These are phyloP conservation scores for Arthrobotrys conoides DNA, from an alignment of 2,329 filamentous ascomycete genomes.

Conservation along the genomic window DNA sequence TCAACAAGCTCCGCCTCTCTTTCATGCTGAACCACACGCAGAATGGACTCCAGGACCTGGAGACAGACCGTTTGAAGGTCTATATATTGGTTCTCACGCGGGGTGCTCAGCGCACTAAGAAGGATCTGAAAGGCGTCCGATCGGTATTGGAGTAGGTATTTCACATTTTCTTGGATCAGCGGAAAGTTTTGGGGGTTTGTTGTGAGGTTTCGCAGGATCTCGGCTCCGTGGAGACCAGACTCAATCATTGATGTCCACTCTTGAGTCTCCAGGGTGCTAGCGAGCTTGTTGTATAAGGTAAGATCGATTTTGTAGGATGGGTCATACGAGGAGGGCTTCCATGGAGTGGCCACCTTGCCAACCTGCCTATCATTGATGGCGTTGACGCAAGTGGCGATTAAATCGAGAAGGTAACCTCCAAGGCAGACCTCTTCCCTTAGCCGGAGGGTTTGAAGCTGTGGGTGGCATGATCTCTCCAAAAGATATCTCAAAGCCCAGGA, in stretches of 20 bases:
- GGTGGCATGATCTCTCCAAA: conserved; percentile 17
- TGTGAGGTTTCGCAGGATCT: conserved; percentile 50
- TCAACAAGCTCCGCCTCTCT: conserved; percentile 67
- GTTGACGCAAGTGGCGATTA: conserved; percentile 19
- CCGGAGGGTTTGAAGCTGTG: conserved; percentile 18
- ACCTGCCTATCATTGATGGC: conserved; percentile 10
- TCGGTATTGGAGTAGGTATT: not conserved
- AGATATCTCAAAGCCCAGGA: conserved; percentile 17
- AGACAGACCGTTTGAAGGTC: conserved; percentile 30
- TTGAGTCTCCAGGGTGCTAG: conserved; percentile 21
- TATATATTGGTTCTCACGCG: not conserved
- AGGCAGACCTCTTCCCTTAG: not conserved
- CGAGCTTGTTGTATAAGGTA: conserved; percentile 3
- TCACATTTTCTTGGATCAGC: conserved; percentile 11
- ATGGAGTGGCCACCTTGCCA: not conserved
- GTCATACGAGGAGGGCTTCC: conserved; percentile 1
- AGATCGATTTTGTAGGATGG: not conserved
- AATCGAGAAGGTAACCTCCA: conserved; percentile 7
- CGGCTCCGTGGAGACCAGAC: conserved; percentile 22
- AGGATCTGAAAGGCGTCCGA: conserved; percentile 8
- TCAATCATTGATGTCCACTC: conserved; percentile 32
- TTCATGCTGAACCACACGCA: not conserved
- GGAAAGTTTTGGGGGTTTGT: not conserved
- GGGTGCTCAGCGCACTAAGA: conserved; percentile 6
- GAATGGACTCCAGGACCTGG: conserved; percentile 23